phyloP scores from a whole-genome alignment of 2,329 filamentous ascomycete species.

The Bimuria novae-zelandiae region DNA sequence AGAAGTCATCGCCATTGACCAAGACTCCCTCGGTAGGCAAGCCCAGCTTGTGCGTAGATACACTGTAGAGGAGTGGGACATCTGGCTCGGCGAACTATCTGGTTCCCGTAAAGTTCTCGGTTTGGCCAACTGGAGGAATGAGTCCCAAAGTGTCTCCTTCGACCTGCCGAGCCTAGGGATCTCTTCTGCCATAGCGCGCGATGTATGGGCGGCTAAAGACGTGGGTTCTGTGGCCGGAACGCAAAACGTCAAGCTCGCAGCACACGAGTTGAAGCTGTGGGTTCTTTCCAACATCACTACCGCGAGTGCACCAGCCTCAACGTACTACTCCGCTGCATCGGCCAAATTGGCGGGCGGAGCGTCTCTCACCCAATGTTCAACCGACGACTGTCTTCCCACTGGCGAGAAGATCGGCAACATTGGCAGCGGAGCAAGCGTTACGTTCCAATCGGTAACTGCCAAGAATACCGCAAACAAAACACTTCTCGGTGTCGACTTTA shows the following conservation, averaged over 20 bases:
- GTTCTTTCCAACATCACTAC: slow-evolving; percentile 41
- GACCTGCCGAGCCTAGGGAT: slow-evolving; percentile 40
- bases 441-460: slow-evolving; percentile 34
- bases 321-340: slow-evolving; percentile 40
- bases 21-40: slow-evolving; percentile 59
- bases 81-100: slow-evolving; percentile 46
- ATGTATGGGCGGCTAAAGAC: slow-evolving; percentile 43
- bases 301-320: slow-evolving; percentile 9
- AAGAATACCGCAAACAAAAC: slow-evolving; percentile 28
- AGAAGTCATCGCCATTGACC: slow-evolving; percentile 63
- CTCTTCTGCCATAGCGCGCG: slow-evolving; percentile 38
- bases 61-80: slow-evolving; percentile 45
- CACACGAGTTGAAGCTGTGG: slow-evolving; percentile 39
- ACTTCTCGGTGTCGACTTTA: slow-evolving; percentile 45
- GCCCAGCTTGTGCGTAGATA: slow-evolving; percentile 54
- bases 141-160: slow-evolving; percentile 34
- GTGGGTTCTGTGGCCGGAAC: slow-evolving; percentile 21
- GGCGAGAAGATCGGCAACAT: slow-evolving; percentile 43
- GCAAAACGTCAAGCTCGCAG: slow-evolving; percentile 23
- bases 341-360: slow-evolving; percentile 41
- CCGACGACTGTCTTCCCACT: slow-evolving; percentile 33
- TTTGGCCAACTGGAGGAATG: slow-evolving; percentile 46
- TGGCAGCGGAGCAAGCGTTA: slow-evolving; percentile 27
- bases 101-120: slow-evolving; percentile 42
- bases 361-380: slow-evolving; percentile 26